Base-by-base conservation (phyloP, 139 green algal genomes). In the Microglena sp. region DNA sequence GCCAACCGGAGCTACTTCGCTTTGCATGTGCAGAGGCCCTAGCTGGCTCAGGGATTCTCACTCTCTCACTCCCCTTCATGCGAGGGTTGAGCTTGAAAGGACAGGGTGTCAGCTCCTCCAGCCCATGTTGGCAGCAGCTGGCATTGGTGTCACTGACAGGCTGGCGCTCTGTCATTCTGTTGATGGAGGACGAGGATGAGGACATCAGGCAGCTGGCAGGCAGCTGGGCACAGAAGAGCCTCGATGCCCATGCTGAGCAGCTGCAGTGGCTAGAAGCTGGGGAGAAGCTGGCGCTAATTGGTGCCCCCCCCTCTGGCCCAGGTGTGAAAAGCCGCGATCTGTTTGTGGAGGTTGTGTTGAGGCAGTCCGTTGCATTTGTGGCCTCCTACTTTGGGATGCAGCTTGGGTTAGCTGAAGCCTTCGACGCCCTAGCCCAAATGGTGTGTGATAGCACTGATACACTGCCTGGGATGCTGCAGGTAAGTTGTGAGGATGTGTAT, bases 111-210 rank as follows among this genome's bases (percentile, higher is more conserved):
- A n/a, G n/a, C n/a, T n/a, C n/a, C n/a, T n/a, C n/a, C n/a, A n/a
- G n/a, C n/a, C n/a, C n/a, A n/a, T n/a, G n/a, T n/a, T n/a, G n/a
- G n/a, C n/a, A n/a, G n/a, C n/a, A n/a, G n/a, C n/a, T n/a, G n/a
- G n/a, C n/a, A n/a, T n/a, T n/a, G n/a, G n/a, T n/a, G n/a, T n/a
- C n/a, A 0, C 54, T 88, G n/a, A 35, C 34, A 0, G 75, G 62
- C 1, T 95, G 88, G 88, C 60, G 46, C 2, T 26, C 67, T 2
- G 70, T 60, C 22, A 35, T 91, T 29, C 18, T 33, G 30, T 70
- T 94, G 18, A 62, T 89, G 56, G 82, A 95, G 64, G 88, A 95
- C 59, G 88, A 95, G 32, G 87, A 93, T 21, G 68, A 70, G 4
- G 70, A 73, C 2, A 80, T 94, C 31, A 50, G 84, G 18, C n/a